Evolutionary conservation across 1,139 yeast species (phyloP).

Genomic region (Pichia sp.): DNA sequence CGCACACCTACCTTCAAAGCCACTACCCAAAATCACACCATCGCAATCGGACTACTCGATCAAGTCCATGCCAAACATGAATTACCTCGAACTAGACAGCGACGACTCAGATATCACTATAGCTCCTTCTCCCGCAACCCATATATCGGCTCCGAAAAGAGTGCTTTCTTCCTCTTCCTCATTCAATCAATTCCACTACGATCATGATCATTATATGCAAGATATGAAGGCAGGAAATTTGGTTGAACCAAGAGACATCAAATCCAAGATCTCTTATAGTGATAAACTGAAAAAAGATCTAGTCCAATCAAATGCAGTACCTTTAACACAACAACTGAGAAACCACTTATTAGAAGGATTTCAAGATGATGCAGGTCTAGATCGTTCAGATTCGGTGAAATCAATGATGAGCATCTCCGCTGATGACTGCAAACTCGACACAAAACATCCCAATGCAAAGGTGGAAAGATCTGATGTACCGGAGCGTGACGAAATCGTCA

Average conservation of each 20-base stretch:
- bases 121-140: conserved; percentile 20
- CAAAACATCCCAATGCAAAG: conserved; percentile 24
- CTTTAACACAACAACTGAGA: not conserved
- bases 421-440: conserved; percentile 25
- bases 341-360: conserved; percentile 8
- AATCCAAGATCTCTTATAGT: conserved; percentile 15
- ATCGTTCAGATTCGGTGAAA: conserved; percentile 25
- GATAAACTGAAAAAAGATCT: conserved; percentile 23
- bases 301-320: not conserved
- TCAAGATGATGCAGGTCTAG: conserved; percentile 15
- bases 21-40: conserved; percentile 28
- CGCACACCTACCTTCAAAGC: conserved; percentile 18
- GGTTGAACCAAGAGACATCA: conserved; percentile 23
- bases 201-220: conserved; percentile 32
- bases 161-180: not conserved
- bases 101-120: conserved; percentile 24
- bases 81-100: conserved; percentile 15
- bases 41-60: conserved; percentile 30
- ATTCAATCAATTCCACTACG: conserved; percentile 25
- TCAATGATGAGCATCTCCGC: conserved; percentile 28
- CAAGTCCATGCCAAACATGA: conserved; percentile 31
- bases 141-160: conserved; percentile 9
- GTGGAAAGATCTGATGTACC: conserved; percentile 18
- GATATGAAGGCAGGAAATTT: conserved; percentile 28
- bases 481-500: not conserved